Percentiles rank a stretch among this genome's conserved stretches.
phyloP scores from a whole-genome alignment of 176 grass and related monocot genomes.

The Rhynchospora breviuscula region DNA sequence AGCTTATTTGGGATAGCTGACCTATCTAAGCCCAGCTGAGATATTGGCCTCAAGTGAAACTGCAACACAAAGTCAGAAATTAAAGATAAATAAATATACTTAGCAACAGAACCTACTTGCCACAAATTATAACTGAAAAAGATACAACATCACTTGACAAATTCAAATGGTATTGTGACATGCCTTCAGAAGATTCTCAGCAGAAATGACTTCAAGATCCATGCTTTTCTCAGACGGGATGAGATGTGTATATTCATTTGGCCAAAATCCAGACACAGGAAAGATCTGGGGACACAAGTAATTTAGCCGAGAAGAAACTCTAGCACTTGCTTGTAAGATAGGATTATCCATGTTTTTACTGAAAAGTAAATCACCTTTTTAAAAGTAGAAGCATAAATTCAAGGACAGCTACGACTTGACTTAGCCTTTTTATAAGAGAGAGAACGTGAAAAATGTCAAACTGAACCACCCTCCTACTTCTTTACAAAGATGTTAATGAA shows the following conservation, averaged over 20 bases:
- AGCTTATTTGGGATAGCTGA: conserved; percentile 52
- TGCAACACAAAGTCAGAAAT: conserved; percentile 30
- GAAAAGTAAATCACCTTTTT: background rate
- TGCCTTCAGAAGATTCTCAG: conserved; percentile 92
- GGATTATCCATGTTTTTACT: conserved; percentile 96
- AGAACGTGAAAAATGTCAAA: too few species aligned
- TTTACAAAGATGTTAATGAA: too few species aligned
- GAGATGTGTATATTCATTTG: conserved; percentile 34
- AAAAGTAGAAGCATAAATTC: background rate
- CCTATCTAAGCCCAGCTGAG: conserved; percentile 82
- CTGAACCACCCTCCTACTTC: too few species aligned
- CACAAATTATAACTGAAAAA: conserved; percentile 6
- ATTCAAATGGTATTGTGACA: background rate
- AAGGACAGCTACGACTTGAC: too few species aligned
- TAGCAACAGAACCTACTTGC: conserved; percentile 14
- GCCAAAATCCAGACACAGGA: conserved; percentile 77
- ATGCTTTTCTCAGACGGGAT: conserved; percentile 29
- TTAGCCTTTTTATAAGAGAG: too few species aligned
- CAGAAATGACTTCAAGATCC: conserved; percentile 41
- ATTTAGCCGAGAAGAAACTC: conserved; percentile 80
- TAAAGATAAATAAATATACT: conserved; percentile 17
- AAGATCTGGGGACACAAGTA: conserved; percentile 87
- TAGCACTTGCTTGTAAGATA: conserved; percentile 83
- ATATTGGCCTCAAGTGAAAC: conserved; percentile 86
- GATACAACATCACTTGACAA: conserved; percentile 12